These are phyloP conservation scores for Strigomonas culicis DNA, from an alignment of 208 protist species.

Conservation along the genomic window DNA sequence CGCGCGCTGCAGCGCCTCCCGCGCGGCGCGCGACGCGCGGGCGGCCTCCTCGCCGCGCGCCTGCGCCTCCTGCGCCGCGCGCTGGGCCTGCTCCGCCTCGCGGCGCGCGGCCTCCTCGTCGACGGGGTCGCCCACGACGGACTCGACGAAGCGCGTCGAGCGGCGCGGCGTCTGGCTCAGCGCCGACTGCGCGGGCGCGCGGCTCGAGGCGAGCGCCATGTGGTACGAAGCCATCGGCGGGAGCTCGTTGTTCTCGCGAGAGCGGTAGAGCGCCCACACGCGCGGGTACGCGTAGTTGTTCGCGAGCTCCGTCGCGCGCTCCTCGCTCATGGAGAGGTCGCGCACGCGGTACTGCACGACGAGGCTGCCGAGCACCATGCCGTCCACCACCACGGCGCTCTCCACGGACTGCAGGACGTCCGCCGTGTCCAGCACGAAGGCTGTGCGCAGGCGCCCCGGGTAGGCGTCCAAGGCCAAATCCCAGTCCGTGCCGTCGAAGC, in stretches of 20 bases:
- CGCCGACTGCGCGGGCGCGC: not conserved
- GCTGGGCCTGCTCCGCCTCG: constrained; percentile 13
- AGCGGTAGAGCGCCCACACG: constrained; percentile 52
- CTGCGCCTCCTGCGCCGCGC: constrained; percentile 15
- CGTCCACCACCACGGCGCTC: constrained; percentile 18
- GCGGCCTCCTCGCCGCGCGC: constrained; percentile 14
- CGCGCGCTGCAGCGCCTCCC: constrained; percentile 15
- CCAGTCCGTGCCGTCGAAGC: constrained; percentile 38
- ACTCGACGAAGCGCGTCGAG: not conserved
- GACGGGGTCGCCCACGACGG: not conserved
- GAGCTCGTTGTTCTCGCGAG: constrained; percentile 8
- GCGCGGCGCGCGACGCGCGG: constrained; percentile 10
- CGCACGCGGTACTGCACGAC: constrained; percentile 13
- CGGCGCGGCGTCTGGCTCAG: constrained; percentile 2
- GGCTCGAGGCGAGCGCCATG: constrained; percentile 9
- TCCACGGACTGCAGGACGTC: constrained; percentile 12
- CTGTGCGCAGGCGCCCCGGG: constrained; percentile 16
- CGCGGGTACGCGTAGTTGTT: constrained; percentile 27
- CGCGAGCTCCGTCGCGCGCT: constrained; percentile 21
- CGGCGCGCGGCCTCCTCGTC: constrained; percentile 16
- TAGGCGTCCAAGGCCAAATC: constrained; percentile 28
- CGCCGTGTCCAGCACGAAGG: constrained; percentile 15
- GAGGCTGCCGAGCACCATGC: constrained; percentile 5
- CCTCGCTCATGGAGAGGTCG: constrained; percentile 15
- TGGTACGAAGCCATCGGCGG: no score